These are phyloP conservation scores for Sanghuangporus baumii DNA, from an alignment of 1,284 basidiomycete genomes.

Conservation along the genomic window DNA sequence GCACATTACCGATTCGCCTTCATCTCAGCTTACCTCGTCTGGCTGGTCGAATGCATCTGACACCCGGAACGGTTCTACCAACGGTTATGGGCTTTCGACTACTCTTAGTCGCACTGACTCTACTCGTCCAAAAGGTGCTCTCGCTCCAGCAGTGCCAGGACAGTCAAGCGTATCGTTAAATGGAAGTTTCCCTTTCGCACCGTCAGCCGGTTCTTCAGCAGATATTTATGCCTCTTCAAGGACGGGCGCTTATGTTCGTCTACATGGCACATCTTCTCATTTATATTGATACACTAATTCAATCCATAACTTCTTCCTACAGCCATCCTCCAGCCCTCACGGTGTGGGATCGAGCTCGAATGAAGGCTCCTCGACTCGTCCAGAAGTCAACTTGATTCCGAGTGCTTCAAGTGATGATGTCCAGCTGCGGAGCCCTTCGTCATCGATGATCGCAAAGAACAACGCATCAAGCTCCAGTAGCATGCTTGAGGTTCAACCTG, in stretches of 20 bases:
- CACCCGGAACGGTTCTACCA: not conserved
- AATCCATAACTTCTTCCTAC: not conserved
- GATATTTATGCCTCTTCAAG: slow-evolving; percentile 10
- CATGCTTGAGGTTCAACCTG: not conserved
- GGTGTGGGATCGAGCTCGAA: not conserved
- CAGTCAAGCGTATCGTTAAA: slow-evolving; percentile 1
- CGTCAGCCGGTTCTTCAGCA: slow-evolving; percentile 13
- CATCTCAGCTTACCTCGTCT: slow-evolving; percentile 8
- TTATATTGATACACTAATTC: slow-evolving; percentile 1
- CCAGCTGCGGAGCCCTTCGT: slow-evolving; percentile 4
- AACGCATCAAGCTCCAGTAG: not conserved
- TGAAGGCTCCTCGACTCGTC: slow-evolving; percentile 1
- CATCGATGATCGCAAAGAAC: slow-evolving; percentile 8
- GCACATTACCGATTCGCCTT: slow-evolving; percentile 10
- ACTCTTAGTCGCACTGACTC: slow-evolving; percentile 10
- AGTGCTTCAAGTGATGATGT: slow-evolving; percentile 7
- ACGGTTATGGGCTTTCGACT: slow-evolving; percentile 1
- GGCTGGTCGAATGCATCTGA: slow-evolving; percentile 12
- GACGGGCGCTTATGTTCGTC: not conserved
- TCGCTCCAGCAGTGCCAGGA: slow-evolving; percentile 18
- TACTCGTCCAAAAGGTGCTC: slow-evolving; percentile 17
- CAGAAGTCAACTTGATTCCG: not conserved
- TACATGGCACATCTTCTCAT: not conserved
- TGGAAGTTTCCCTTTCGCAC: not conserved
- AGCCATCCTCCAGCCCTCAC: not conserved